phyloP scores from a whole-genome alignment of 192 early-diverging fungal species.

The Cetraspora pellucida region DNA sequence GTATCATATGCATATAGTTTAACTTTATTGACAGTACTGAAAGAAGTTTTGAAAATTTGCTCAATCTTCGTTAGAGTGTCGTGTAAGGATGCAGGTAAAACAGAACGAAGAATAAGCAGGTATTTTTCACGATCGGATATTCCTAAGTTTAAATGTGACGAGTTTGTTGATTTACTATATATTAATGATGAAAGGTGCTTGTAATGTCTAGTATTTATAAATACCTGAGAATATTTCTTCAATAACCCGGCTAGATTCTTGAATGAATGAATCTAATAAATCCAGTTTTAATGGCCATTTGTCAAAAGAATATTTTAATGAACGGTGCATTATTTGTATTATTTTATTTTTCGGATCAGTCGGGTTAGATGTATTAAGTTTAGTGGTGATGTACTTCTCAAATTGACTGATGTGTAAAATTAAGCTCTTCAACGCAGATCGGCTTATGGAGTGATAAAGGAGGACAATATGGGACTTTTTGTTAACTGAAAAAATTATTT shows the following conservation, averaged over 20 bases:
- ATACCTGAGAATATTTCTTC: conserved; percentile 20
- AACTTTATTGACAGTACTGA: background rate
- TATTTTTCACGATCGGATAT: background rate
- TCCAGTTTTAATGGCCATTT: conserved; percentile 9
- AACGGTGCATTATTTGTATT: background rate
- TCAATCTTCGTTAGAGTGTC: background rate
- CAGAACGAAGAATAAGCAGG: background rate
- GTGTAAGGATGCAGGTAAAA: background rate
- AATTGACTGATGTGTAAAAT: background rate
- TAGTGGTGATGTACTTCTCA: background rate
- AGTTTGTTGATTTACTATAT: background rate
- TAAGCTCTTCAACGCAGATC: background rate
- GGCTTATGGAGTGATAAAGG: conserved; percentile 2
- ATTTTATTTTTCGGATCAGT: background rate
- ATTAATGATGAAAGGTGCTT: background rate
- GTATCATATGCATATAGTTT: conserved; percentile 23
- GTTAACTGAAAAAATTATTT: background rate
- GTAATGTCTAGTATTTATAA: background rate
- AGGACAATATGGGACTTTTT: conserved; percentile 22
- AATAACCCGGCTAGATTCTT: background rate
- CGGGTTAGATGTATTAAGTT: background rate
- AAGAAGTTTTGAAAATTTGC: background rate
- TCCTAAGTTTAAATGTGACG: background rate
- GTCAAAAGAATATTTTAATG: conserved; percentile 2
- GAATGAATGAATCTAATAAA: background rate